Percentiles rank a stretch among this genome's conserved stretches.
Conservation (phyloP, 768 basidiomycete genomes). For the Leccinum obscurum region DNA sequence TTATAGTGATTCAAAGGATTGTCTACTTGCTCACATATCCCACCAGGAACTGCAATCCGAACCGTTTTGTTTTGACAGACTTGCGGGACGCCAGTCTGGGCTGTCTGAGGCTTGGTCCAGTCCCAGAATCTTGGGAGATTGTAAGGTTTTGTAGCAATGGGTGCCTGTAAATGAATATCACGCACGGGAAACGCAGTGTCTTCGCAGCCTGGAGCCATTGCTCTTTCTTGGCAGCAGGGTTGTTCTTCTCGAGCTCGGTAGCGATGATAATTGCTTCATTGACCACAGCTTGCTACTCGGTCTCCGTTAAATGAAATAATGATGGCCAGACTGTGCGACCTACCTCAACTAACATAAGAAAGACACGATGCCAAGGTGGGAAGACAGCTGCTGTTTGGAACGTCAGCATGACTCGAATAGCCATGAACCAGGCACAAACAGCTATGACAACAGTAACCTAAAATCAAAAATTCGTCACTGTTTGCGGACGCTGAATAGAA, state of each 20-base stretch:
- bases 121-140: conserved; percentile 17
- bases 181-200: conserved; percentile 21
- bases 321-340: not conserved
- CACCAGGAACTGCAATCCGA: not conserved
- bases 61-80: not conserved
- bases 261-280: conserved; percentile 17
- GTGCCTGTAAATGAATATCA: not conserved
- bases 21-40: not conserved
- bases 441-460: conserved; percentile 23
- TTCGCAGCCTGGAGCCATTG: conserved; percentile 16
- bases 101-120: conserved; percentile 11
- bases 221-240: conserved; percentile 1
- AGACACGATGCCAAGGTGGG: conserved; percentile 23
- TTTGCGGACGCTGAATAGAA: not conserved
- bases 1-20: conserved; percentile 20
- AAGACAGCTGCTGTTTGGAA: conserved; percentile 19
- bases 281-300: conserved; percentile 19
- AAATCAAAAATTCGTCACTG: conserved; percentile 2
- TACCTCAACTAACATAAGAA: conserved; percentile 15
- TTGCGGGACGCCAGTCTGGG: conserved; percentile 4
- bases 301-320: not conserved
- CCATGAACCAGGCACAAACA: not conserved
- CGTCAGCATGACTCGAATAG: not conserved
- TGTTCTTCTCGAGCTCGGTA: not conserved
- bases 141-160: not conserved